Base-by-base conservation (phyloP, 1,284 basidiomycete genomes). In the Rhodofomes roseus region DNA sequence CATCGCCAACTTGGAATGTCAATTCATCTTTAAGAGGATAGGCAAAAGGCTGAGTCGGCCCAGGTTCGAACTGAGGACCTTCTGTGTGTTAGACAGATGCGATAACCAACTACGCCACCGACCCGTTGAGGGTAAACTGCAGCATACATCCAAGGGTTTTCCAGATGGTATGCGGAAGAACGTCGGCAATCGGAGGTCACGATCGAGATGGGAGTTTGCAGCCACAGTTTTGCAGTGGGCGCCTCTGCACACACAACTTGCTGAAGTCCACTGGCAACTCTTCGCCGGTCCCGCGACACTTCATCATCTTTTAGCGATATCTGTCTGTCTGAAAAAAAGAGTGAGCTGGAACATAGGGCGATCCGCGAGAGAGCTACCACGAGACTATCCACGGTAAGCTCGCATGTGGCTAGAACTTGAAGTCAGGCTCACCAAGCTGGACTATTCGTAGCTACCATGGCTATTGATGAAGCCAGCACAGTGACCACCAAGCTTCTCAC, bases 401-500 rank as follows among this genome's bases (percentile, higher is more conserved):
- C n/a, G n/a, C n/a, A n/a, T n/a, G n/a, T n/a, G n/a, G n/a, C n/a
- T n/a, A n/a, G n/a, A n/a, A n/a, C n/a, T n/a, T n/a, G n/a, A n/a
- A n/a, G n/a, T n/a, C n/a, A n/a, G n/a, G n/a, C n/a, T n/a, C n/a
- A n/a, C n/a, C n/a, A n/a, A n/a, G n/a, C n/a, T n/a, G n/a, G n/a
- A n/a, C n/a, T n/a, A n/a, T n/a, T n/a, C n/a, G n/a, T n/a, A n/a
- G 31, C 31, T 34, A 40, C 40, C 7, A 73, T 73, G 71, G 67
- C 68, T 53, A 61, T 71, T 4, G 68, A 73, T 59, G 62, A 67
- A 39, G 62, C 66, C 16, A 86, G 84, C 67, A 76, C 80, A 9
- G 84, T 88, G n/a, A 89, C 86, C 2, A 90, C 90, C 48, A 89
- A 89, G 62, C 86, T 99, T 1, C 76, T 98, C 41, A 99, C 97